A percentile compares a stretch with the other conserved stretches of the same genome.
These are phyloP conservation scores for Russula ochroleuca DNA, from an alignment of 768 basidiomycete genomes.

Conservation along the genomic window DNA sequence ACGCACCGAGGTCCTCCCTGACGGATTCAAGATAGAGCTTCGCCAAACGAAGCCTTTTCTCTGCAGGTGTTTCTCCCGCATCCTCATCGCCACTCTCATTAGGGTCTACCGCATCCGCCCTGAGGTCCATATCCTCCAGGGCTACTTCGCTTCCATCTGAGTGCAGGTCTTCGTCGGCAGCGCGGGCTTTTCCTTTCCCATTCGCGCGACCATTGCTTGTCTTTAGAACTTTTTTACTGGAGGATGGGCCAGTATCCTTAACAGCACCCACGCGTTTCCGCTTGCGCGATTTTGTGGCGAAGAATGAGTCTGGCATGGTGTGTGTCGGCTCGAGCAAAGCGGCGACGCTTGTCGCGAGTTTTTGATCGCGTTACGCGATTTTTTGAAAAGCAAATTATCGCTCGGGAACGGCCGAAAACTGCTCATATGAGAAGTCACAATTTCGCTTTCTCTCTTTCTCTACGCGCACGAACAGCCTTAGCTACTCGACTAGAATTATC, in stretches of 20 bases:
- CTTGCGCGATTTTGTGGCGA: constrained; percentile 60
- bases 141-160: constrained; percentile 53
- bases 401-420: constrained; percentile 4
- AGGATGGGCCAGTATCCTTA: constrained; percentile 34
- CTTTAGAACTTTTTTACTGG: constrained; percentile 33
- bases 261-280: constrained; percentile 49
- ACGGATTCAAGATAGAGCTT: constrained; percentile 86
- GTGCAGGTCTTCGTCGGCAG: constrained; percentile 57
- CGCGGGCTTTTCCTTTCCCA: constrained; percentile 29
- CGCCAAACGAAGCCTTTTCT: constrained; percentile 87
- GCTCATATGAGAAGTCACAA: no score
- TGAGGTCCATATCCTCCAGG: constrained; percentile 74
- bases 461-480: constrained; percentile 58
- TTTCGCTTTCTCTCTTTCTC: constrained; percentile 36
- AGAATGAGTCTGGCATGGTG: constrained; percentile 83
- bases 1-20: constrained; percentile 62
- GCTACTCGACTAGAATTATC: constrained; percentile 75
- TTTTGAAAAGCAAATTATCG: not conserved
- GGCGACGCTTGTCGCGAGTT: not conserved
- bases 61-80: constrained; percentile 83
- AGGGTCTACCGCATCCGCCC: constrained; percentile 48
- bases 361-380: not conserved
- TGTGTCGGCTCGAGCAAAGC: not conserved
- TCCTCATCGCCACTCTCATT: constrained; percentile 78
- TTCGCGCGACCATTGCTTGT: constrained; percentile 27